A percentile compares a stretch with the other conserved stretches of the same genome.
These are phyloP conservation scores for Fusarium paranaense DNA, from an alignment of 2,329 filamentous ascomycete genomes.

Conservation along the genomic window DNA sequence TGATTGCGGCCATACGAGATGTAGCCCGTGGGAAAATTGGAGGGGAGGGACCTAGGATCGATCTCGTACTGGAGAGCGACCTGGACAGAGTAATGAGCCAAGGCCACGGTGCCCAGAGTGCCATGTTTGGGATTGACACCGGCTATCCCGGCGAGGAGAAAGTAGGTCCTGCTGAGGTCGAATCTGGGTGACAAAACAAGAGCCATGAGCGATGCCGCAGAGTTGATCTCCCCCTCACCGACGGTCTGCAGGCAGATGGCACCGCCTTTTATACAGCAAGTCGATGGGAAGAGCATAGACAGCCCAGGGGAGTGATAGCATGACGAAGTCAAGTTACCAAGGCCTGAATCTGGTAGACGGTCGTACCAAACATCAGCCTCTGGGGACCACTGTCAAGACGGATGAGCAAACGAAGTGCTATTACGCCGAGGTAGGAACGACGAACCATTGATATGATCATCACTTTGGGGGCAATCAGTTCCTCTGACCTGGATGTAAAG, in stretches of 20 bases:
- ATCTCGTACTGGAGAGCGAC: constrained; percentile 83
- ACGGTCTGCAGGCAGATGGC: constrained; percentile 76
- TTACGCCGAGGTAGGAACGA: constrained; percentile 4
- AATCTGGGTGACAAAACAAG: constrained; percentile 72
- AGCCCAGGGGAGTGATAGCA: constrained; percentile 72
- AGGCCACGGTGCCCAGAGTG: constrained; percentile 74
- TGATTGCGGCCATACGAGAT: constrained; percentile 69
- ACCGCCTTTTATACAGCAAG: constrained; percentile 71
- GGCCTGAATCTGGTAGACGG: constrained; percentile 57
- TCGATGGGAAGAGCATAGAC: constrained; percentile 72
- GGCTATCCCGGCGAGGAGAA: constrained; percentile 77
- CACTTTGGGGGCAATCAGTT: constrained; percentile 65
- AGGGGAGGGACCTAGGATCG: constrained; percentile 74
- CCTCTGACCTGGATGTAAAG: not conserved
- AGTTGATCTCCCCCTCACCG: constrained; percentile 80
- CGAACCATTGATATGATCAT: constrained; percentile 72
- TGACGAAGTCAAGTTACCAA: constrained; percentile 66
- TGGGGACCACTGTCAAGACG: constrained; percentile 64
- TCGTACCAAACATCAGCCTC: constrained; percentile 73
- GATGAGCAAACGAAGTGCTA: constrained; percentile 5
- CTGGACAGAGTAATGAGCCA: constrained; percentile 77
- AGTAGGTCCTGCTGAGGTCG: constrained; percentile 75
- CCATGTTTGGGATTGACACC: constrained; percentile 77
- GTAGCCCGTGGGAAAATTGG: constrained; percentile 75
- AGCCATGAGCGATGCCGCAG: constrained; percentile 73